Percentiles rank a stretch among this genome's conserved stretches.
These are phyloP conservation scores for Aspergillus panamensis DNA, from an alignment of 495 filamentous ascomycete genomes.

Conservation along the genomic window DNA sequence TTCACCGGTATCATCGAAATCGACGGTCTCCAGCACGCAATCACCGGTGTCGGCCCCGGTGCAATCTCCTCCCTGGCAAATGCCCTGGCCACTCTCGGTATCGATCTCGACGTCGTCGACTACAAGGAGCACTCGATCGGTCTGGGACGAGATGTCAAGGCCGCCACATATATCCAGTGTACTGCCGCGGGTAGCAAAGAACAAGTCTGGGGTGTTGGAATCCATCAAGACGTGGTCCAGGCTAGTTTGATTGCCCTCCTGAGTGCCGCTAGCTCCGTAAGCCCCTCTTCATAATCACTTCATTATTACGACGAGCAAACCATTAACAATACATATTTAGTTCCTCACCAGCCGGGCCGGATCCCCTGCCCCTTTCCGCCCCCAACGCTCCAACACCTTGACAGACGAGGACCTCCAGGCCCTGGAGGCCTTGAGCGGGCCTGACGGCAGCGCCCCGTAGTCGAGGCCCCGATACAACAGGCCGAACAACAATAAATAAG, in stretches of 20 bases:
- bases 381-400: constrained; percentile 44
- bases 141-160: constrained; percentile 73
- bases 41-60: constrained; percentile 81
- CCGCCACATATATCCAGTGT: constrained; percentile 92
- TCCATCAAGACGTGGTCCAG: constrained; percentile 93
- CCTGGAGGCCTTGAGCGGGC: constrained; percentile 36
- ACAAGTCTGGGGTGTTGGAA: constrained; percentile 89
- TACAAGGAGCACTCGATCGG: constrained; percentile 97
- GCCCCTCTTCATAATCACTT: constrained; percentile 27
- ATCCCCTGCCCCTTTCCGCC: constrained; percentile 48
- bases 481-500: constrained; percentile 32
- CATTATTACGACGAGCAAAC: not conserved
- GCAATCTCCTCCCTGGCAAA: constrained; percentile 85
- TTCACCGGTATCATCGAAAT: constrained; percentile 88
- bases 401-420: constrained; percentile 45
- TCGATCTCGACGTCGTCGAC: constrained; percentile 87
- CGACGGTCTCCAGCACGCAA: constrained; percentile 72
- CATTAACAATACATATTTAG: constrained; percentile 26
- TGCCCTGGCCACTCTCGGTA: constrained; percentile 74
- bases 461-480: constrained; percentile 34
- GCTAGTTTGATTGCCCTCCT: constrained; percentile 86
- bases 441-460: too few species aligned
- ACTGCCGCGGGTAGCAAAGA: constrained; percentile 63
- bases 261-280: constrained; percentile 83
- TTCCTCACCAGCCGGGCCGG: constrained; percentile 46